Base-by-base conservation (phyloP, 176 grass and related monocot genomes). In the Aegilops longissima region DNA sequence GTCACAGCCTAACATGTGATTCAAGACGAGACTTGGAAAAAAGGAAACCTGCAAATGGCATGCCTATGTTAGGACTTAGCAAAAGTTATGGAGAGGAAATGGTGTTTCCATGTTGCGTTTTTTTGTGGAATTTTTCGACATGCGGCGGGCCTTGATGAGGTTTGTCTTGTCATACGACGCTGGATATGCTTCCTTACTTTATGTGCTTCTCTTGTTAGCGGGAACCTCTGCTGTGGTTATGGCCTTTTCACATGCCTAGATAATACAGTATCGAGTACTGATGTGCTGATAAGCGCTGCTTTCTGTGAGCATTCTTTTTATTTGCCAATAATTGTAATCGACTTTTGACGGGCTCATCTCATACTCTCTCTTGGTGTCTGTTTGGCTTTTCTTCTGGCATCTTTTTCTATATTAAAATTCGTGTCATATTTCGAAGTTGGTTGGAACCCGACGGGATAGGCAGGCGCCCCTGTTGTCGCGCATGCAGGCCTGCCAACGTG, bases 131-230 rank as follows among this genome's bases (percentile, higher is more conserved):
- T 61, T 87, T 87, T 83, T 66, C 33, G 81, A 27, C 64, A 76
- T 76, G 18, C 78, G 65, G 24, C 38, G 81, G 80, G 42, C 45
- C 24, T 82, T 62, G 82, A 85, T 36, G 76, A 75, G 81, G 82
- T 88, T 78, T 71, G 16, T 38, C 51, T 35, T 70, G 56, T 51
- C 38, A 80, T 24, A 75, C 2, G 11, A 25, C 30, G 75, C 25
- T 90, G 75, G 44, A 91, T 89, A 89, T 84, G 20, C 61, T 85
- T 87, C 51, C 51, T 13, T 54, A 71, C 25, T 8, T 39, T 40
- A 40, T 9, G 33, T 76, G 36, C 36, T 23, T 68, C 38, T 31
- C 61, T 18, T 62, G 20, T 56, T 76, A 56, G 51, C 24, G 6
- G 34, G 39, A 70, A 81, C 51, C 39, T 25, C 76, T 51, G 38